Conservation (phyloP, 2,329 filamentous ascomycete species). For the Knoxdaviesia proteae region DNA sequence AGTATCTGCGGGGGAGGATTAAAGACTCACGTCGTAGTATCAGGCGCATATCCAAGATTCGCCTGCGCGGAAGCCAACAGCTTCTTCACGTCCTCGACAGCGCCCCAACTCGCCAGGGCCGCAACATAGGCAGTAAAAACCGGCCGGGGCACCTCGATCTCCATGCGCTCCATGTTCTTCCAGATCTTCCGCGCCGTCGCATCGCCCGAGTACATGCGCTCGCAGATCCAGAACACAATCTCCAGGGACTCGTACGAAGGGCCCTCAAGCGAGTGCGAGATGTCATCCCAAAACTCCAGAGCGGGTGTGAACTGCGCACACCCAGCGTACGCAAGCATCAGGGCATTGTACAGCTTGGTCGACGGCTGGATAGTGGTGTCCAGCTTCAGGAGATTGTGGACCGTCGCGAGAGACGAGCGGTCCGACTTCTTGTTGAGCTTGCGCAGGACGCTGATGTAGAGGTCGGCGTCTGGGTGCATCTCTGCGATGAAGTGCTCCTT, state of each 20-base stretch:
- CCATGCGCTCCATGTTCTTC: slow-evolving; percentile 49
- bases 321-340: slow-evolving; percentile 70
- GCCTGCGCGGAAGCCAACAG: slow-evolving; percentile 46
- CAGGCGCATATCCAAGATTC: slow-evolving; percentile 45
- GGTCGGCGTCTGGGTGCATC: slow-evolving; percentile 47
- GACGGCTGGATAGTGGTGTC: slow-evolving; percentile 60
- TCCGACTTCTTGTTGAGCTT: slow-evolving; percentile 41
- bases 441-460: slow-evolving; percentile 60
- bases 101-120: slow-evolving; percentile 52
- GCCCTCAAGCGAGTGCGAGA: slow-evolving; percentile 66
- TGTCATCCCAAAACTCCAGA: slow-evolving; percentile 65
- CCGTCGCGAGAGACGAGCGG: slow-evolving; percentile 43
- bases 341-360: slow-evolving; percentile 58
- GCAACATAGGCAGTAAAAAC: slow-evolving; percentile 63
- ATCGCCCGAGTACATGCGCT: slow-evolving; percentile 37
- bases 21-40: slow-evolving; percentile 45
- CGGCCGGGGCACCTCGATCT: slow-evolving; percentile 52
- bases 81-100: slow-evolving; percentile 44
- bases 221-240: slow-evolving; percentile 62
- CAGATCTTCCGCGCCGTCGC: slow-evolving; percentile 46
- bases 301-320: slow-evolving; percentile 46
- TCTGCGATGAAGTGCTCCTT: slow-evolving; percentile 45
- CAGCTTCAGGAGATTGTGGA: slow-evolving; percentile 89
- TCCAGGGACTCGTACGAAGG: slow-evolving; percentile 65
- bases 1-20: neutral